Evolutionary conservation across 1,139 yeast genomes (phyloP).

Genomic region (Yamadazyma aaseri): DNA sequence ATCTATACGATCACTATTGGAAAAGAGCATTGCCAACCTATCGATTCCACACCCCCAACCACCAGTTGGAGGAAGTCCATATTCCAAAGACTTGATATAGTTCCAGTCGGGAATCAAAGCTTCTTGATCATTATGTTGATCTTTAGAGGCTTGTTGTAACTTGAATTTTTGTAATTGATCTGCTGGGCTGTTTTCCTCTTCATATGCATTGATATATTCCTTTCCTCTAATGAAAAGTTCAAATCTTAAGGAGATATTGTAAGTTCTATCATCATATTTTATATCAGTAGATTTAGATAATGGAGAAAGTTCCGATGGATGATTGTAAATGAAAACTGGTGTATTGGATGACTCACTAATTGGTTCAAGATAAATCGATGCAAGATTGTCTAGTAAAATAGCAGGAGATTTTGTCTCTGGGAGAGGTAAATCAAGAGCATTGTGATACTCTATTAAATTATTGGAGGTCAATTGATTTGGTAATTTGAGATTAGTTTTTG

Average conservation of each 20-base stretch:
- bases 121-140: constrained; percentile 56
- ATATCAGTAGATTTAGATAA: constrained; percentile 64
- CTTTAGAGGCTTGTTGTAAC: constrained; percentile 51
- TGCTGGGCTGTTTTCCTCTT: constrained; percentile 89
- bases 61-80: constrained; percentile 96
- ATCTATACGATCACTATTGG: constrained; percentile 66
- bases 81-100: constrained; percentile 75
- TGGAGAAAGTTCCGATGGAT: constrained; percentile 86
- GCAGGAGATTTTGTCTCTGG: constrained; percentile 51
- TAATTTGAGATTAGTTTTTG: constrained; percentile 38
- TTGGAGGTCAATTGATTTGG: constrained; percentile 40
- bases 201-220: constrained; percentile 92
- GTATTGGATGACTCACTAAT: constrained; percentile 22
- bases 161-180: constrained; percentile 62
- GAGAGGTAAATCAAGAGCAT: constrained; percentile 23
- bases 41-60: constrained; percentile 98
- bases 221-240: constrained; percentile 79
- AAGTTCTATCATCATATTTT: constrained; percentile 24
- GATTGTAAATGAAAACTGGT: constrained; percentile 79
- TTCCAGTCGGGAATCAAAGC: constrained; percentile 68
- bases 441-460: constrained; percentile 38
- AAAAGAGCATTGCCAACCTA: constrained; percentile 76
- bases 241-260: constrained; percentile 64
- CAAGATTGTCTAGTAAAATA: constrained; percentile 64
- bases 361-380: constrained; percentile 66